Evolutionary conservation across 192 early-diverging fungal genomes (phyloP).

Genomic region (Allomyces javanicus): DNA sequence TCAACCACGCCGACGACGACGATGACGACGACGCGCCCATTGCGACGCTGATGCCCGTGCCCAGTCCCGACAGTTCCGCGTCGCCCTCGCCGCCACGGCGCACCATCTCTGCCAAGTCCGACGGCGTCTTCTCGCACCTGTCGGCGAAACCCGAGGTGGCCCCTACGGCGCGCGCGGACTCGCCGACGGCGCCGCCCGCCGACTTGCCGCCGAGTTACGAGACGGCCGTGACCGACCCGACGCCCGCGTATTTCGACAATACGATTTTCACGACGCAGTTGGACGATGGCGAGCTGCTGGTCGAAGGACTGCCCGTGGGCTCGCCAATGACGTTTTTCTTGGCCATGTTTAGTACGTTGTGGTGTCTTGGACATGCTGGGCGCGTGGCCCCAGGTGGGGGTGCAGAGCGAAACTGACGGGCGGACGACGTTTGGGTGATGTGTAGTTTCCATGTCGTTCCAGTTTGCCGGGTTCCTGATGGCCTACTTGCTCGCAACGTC

Average conservation of each 20-base stretch:
- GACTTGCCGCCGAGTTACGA: constrained; percentile 34
- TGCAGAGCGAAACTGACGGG: neutral
- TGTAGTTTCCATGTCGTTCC: constrained; percentile 53
- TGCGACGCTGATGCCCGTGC: constrained; percentile 4
- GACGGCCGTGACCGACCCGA: constrained; percentile 48
- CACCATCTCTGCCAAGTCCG: constrained; percentile 1
- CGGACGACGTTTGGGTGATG: neutral
- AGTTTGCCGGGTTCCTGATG: constrained; percentile 73
- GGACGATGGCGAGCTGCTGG: constrained; percentile 64
- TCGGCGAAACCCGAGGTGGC: constrained; percentile 24
- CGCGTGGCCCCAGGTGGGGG: neutral
- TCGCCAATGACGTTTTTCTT: constrained; percentile 51
- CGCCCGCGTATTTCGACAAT: constrained; percentile 61
- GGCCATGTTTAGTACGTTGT: constrained; percentile 49
- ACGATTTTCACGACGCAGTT: constrained; percentile 45
- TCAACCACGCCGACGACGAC: constrained; percentile 7
- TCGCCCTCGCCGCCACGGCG: too few relatives aligned
- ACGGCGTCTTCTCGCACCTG: constrained; percentile 30
- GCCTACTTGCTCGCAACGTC: constrained; percentile 75
- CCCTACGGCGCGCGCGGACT: neutral
- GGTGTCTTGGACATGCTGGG: neutral
- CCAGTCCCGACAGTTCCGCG: constrained; percentile 3
- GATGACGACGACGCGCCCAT: constrained; percentile 2
- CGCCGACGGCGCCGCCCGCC: constrained; percentile 3
- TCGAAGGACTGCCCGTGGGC: constrained; percentile 84